phyloP scores from a whole-genome alignment of 345 rosid genomes.

The Citrus trifoliata region DNA sequence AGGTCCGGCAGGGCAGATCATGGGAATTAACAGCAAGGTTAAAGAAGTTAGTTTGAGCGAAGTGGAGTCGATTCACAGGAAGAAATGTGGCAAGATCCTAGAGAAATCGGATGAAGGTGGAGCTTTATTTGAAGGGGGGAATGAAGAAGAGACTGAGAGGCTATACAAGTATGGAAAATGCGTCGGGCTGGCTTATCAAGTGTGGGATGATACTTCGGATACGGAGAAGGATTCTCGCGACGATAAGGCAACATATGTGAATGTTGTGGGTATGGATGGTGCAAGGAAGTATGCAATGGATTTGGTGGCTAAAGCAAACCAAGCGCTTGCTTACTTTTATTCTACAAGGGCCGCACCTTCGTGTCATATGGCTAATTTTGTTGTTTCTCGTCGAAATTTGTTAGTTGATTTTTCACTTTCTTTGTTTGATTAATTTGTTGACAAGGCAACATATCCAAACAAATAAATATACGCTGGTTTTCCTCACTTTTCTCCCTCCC shows the following conservation, averaged over 20 bases:
- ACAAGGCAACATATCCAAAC: too few relatives aligned
- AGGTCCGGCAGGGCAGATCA: constrained; percentile 45
- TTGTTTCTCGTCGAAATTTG: not conserved
- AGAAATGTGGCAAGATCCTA: constrained; percentile 12
- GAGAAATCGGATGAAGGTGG: constrained; percentile 34
- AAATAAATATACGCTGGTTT: too few relatives aligned
- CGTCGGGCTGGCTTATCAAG: constrained; percentile 13
- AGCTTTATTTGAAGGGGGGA: constrained; percentile 32
- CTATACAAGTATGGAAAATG: constrained; percentile 25
- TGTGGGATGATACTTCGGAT: constrained; percentile 31
- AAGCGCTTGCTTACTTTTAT: constrained; percentile 23
- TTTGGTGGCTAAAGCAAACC: constrained; percentile 26
- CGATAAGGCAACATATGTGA: constrained; percentile 31
- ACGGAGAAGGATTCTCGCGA: constrained; percentile 29
- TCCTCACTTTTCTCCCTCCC: too few relatives aligned
- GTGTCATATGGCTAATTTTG: constrained; percentile 17
- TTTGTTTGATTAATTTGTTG: too few relatives aligned
- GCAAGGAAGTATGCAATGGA: constrained; percentile 23
- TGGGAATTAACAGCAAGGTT: constrained; percentile 27
- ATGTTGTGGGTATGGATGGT: constrained; percentile 30
- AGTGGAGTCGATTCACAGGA: too few relatives aligned
- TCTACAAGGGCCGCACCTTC: constrained; percentile 27
- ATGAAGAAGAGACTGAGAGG: constrained; percentile 17
- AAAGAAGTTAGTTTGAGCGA: too few relatives aligned
- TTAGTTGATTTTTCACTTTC: too few relatives aligned